Evolutionary conservation across 2,329 filamentous ascomycete species (phyloP), one percentile per base, ranked within the genome.

Genomic region (Tolypocladium album): DNA sequence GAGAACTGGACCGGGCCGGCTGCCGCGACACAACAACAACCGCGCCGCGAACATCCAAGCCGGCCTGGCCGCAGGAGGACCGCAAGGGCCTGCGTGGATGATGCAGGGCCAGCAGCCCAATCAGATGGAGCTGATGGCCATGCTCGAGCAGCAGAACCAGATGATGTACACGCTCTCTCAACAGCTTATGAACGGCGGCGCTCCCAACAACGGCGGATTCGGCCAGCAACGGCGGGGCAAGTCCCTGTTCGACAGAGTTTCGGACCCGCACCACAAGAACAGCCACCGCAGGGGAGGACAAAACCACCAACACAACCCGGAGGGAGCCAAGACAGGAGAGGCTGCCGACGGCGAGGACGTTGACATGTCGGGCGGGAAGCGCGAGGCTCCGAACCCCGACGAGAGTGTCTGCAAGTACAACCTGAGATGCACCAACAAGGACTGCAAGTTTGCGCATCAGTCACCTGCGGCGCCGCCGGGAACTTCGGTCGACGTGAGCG

Each of bases 401-500:
- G 84, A 89, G 56, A 88, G 80, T 17, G 79, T 93, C 63, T 99
- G 94, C 83, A 90, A 89, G 69, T 99, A 86, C 79, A 97, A 97
- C 76, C 79, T 94, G 59, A 81, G 84, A 64, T 99, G 94, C 78
- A 90, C 88, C 45, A 95, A 95, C 74, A 86, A 85, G 66, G 90
- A 95, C 63, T 99, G 94, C 77, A 88, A 88, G 65, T 99, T 91
- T 72, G 94, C 91, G 22, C 94, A 99, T 70, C 93, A 97, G 76
- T 96, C 92, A 20, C 92, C 94, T 2, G 92, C 89, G 2, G 92
- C 93, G 39, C 88, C 90, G 4, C 87, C 88, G 2, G 89, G 88
- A 36, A 84, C 83, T 2, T 82, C 86, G 0, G 80, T 97, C 61
- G 94, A 97, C 72, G 81, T 92, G 65, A 84, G 81, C 61, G 91